Evolutionary conservation across 176 grass and related monocot species (phyloP), one percentile per base, ranked within the genome.

Genomic region (Carex myosuroides): DNA sequence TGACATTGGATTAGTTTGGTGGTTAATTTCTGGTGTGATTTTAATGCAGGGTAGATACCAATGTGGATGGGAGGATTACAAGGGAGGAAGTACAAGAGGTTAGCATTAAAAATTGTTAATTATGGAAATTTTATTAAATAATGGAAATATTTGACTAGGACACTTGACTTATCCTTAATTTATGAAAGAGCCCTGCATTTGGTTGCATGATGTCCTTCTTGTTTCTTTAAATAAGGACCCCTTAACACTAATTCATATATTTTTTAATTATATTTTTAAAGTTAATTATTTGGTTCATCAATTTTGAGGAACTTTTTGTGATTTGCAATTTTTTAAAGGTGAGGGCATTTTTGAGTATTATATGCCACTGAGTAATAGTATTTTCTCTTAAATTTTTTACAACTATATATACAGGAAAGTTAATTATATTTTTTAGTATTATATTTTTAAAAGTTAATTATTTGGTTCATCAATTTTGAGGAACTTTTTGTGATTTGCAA

Each of bases 31-130:
- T 70, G 70, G n/a, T 69, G 24, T 65, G 48, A 52, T 86, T 88
- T 70, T 56, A 90, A 88, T 92, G 87, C 91, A 99, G 96, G 89
- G 96, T 95, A 69, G 96, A 99, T 88, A 94, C 96, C 85, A 99
- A 99, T 87, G 96, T 93, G 88, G 96, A 99, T 88, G 96, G 96
- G 77, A 95, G 96, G 85, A 95, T 99, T 54, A 95, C 96, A 53
- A 95, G 96, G 87, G 85, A 94, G 83, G 96, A 99, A 94, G 96
- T 99, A 84, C 96, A 95, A 80, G 96, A 99, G 96, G 96, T 99
- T 86, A 88, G 86, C 81, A 89, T 84, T 78, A 84, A 64, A 74
- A 81, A 13, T 57, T 65, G 26, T 14, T 56, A 59, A 69, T 48
- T 18, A 22, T 22, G 46, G 58, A 57, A 67, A 46, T 9, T 55